phyloP scores from a whole-genome alignment of 306 rosid species.

The Lathyrus aphaca region DNA sequence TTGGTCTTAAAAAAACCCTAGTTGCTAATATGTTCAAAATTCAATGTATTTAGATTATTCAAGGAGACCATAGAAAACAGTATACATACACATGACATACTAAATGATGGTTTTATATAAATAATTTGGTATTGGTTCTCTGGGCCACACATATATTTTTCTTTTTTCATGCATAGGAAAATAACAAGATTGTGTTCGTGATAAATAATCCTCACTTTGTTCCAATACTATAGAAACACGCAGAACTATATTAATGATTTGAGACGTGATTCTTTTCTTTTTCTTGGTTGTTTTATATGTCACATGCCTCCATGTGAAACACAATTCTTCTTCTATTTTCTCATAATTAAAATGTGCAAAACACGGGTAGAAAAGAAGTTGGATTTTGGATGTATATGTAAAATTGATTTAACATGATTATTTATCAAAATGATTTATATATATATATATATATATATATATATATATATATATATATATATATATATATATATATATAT shows the following conservation, averaged over 20 bases:
- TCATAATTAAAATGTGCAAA: constrained; percentile 23
- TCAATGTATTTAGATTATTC: background rate
- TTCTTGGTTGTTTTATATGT: constrained; percentile 21
- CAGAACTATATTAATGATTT: background rate
- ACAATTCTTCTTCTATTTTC: background rate
- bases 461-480: no score
- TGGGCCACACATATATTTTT: background rate
- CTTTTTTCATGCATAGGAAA: background rate
- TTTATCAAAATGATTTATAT: no score
- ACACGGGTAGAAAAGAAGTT: constrained; percentile 8
- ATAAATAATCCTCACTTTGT: background rate
- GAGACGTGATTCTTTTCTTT: constrained; percentile 6
- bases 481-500: no score
- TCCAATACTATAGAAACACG: background rate
- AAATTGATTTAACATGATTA: no score
- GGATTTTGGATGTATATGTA: constrained; percentile 1
- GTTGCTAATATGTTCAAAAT: background rate
- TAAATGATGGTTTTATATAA: background rate
- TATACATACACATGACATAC: background rate
- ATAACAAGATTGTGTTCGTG: background rate
- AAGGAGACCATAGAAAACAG: background rate
- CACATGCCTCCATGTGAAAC: constrained; percentile 52
- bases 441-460: no score
- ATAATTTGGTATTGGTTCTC: no score
- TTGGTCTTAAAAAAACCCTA: background rate